phyloP scores from a whole-genome alignment of 2,329 filamentous ascomycete species.

The Lomentospora prolificans region DNA sequence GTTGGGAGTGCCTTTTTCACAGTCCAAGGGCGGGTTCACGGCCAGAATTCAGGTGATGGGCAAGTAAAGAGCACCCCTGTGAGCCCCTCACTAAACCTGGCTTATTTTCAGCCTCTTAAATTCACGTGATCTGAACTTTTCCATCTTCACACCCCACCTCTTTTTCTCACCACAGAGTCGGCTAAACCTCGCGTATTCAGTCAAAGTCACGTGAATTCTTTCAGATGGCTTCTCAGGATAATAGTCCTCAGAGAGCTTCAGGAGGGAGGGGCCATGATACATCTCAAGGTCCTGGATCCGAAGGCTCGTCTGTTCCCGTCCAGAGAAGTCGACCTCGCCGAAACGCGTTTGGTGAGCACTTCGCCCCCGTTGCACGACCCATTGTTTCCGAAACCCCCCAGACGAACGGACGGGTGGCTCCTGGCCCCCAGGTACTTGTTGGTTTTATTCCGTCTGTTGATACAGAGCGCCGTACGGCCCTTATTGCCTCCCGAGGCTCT shows the following conservation, averaged over 20 bases:
- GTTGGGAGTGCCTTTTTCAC: background rate
- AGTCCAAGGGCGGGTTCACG: background rate
- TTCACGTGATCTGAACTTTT: background rate
- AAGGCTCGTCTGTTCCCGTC: background rate
- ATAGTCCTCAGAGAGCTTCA: background rate
- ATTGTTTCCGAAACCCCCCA: conserved; percentile 7
- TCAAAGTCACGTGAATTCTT: conserved; percentile 2
- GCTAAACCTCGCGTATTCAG: conserved; percentile 2
- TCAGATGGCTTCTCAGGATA: conserved; percentile 1
- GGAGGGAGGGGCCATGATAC: background rate
- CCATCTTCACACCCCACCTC: too few species aligned
- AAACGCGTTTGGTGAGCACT: conserved; percentile 13
- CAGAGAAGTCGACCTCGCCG: conserved; percentile 10
- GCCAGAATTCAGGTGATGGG: background rate
- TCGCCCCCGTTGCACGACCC: conserved; percentile 1
- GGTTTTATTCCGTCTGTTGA: conserved; percentile 9
- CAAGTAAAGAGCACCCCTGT: too few species aligned
- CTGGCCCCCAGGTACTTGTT: conserved; percentile 5
- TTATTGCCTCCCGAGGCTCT: conserved; percentile 12
- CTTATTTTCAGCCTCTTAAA: background rate
- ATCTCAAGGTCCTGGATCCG: background rate
- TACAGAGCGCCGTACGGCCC: conserved; percentile 11
- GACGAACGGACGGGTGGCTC: conserved; percentile 8
- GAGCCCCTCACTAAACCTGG: too few species aligned
- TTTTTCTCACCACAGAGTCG: too few species aligned